Percentiles rank a stretch among this genome's conserved stretches.
Conservation (phyloP, 768 basidiomycete genomes). For the Amanita rubescens region DNA sequence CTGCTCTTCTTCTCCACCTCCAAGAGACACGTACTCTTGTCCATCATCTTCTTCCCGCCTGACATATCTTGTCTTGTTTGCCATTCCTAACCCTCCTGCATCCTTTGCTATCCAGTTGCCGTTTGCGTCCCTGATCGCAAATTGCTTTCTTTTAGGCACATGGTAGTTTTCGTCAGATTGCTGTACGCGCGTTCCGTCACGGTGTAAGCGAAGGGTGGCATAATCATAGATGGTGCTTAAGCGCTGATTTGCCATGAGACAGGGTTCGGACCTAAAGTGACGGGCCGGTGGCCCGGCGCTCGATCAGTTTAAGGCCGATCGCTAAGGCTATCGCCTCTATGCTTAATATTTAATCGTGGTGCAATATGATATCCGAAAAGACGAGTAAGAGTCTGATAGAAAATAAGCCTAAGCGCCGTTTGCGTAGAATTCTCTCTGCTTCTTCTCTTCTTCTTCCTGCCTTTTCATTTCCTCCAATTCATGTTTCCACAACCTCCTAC, state of each 20-base stretch:
- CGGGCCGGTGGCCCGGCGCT: too few species aligned
- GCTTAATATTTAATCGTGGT: too few species aligned
- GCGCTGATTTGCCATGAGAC: constrained; percentile 20
- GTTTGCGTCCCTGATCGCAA: constrained; percentile 35
- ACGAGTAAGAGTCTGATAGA: too few species aligned
- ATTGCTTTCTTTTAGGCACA: not conserved
- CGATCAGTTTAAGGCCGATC: too few species aligned
- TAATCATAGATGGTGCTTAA: constrained; percentile 60
- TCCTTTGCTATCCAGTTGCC: constrained; percentile 64
- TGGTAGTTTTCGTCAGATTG: constrained; percentile 24
- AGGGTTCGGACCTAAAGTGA: too few species aligned
- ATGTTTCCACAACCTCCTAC: constrained; percentile 3
- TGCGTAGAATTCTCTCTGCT: not conserved
- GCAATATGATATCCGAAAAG: too few species aligned
- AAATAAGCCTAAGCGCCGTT: not conserved
- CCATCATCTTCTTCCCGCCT: not conserved
- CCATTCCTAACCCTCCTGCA: constrained; percentile 44
- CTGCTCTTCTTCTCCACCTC: constrained; percentile 10
- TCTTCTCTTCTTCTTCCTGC: not conserved
- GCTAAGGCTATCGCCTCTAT: too few species aligned
- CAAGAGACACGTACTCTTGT: constrained; percentile 10
- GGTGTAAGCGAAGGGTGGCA: constrained; percentile 55
- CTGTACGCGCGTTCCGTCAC: constrained; percentile 54
- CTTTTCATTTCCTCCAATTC: not conserved
- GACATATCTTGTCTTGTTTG: constrained; percentile 15